A percentile compares a stretch with the other conserved stretches of the same genome.
These are phyloP conservation scores for Evansstolkia leycettana DNA, from an alignment of 495 filamentous ascomycete species.

Conservation along the genomic window DNA sequence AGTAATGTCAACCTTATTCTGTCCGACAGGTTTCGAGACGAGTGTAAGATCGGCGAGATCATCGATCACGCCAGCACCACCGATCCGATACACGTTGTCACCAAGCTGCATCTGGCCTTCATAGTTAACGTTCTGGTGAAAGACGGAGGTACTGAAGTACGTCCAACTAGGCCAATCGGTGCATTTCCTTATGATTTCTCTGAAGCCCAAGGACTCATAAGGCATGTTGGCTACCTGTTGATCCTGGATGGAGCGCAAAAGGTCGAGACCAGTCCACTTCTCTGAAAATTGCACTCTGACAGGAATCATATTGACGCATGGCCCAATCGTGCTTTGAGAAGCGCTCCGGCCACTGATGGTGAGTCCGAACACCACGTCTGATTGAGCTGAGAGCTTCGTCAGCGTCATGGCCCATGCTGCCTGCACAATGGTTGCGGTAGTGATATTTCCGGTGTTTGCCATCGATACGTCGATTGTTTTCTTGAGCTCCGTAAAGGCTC, in stretches of 20 bases:
- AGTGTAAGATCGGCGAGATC: constrained; percentile 39
- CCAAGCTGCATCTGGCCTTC: constrained; percentile 32
- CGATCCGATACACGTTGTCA: constrained; percentile 34
- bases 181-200: constrained; percentile 46
- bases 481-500: constrained; percentile 23
- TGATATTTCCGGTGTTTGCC: constrained; percentile 32
- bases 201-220: constrained; percentile 45
- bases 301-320: constrained; percentile 49
- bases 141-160: constrained; percentile 34
- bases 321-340: constrained; percentile 40
- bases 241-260: constrained; percentile 43
- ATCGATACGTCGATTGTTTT: constrained; percentile 28
- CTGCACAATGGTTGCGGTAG: constrained; percentile 43
- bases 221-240: constrained; percentile 48
- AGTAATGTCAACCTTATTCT: constrained; percentile 27
- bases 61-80: constrained; percentile 35
- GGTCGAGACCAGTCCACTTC: constrained; percentile 35
- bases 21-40: constrained; percentile 31
- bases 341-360: constrained; percentile 45
- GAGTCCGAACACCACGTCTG: constrained; percentile 44
- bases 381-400: constrained; percentile 34
- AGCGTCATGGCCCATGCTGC: constrained; percentile 44
- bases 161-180: constrained; percentile 45
- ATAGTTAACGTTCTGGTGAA: constrained; percentile 36
- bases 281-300: constrained; percentile 40